These are phyloP conservation scores for Nymphaea thermarum DNA, from an alignment of 164 flowering plant genomes.

Conservation along the genomic window DNA sequence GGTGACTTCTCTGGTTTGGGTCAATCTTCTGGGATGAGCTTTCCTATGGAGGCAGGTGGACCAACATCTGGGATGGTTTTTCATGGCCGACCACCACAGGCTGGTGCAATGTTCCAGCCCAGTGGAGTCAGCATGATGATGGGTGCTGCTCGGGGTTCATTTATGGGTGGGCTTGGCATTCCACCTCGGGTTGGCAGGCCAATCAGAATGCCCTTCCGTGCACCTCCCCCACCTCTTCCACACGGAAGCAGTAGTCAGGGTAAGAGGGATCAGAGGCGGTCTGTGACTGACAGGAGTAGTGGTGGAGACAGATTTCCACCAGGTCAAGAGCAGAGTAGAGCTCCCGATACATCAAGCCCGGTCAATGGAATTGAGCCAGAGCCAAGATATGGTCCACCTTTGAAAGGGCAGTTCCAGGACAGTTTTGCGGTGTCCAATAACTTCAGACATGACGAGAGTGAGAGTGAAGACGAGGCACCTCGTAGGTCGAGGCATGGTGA, in stretches of 20 bases:
- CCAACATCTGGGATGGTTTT: slow-evolving; percentile 69
- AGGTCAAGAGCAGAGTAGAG: slow-evolving; percentile 38
- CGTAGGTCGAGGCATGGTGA: slow-evolving; percentile 90
- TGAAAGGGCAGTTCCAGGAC: slow-evolving; percentile 30
- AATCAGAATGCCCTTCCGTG: slow-evolving; percentile 35
- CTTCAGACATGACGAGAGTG: slow-evolving; percentile 68
- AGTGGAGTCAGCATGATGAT: slow-evolving; percentile 87
- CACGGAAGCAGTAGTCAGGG: slow-evolving; percentile 23
- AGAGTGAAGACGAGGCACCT: slow-evolving; percentile 97
- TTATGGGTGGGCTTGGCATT: slow-evolving; percentile 68
- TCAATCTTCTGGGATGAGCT: slow-evolving; percentile 21
- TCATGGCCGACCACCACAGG: slow-evolving; percentile 56
- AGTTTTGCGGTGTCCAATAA: slow-evolving; percentile 33
- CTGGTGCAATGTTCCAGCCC: slow-evolving; percentile 49
- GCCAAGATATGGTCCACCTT: slow-evolving; percentile 25
- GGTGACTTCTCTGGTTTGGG: slow-evolving; percentile 39
- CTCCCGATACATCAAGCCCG: slow-evolving; percentile 27
- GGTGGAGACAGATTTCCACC: slow-evolving; percentile 24
- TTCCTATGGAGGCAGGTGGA: slow-evolving; percentile 17
- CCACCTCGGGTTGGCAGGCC: slow-evolving; percentile 41
- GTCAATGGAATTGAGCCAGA: slow-evolving; percentile 33
- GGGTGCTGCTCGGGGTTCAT: slow-evolving; percentile 81
- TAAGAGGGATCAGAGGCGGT: slow-evolving; percentile 52
- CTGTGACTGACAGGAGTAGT: slow-evolving; percentile 22
- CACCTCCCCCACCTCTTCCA: slow-evolving; percentile 25